Percentiles rank a stretch among this genome's conserved stretches.
Conservation (phyloP, 345 rosid species). For the Murraya koenigii region DNA sequence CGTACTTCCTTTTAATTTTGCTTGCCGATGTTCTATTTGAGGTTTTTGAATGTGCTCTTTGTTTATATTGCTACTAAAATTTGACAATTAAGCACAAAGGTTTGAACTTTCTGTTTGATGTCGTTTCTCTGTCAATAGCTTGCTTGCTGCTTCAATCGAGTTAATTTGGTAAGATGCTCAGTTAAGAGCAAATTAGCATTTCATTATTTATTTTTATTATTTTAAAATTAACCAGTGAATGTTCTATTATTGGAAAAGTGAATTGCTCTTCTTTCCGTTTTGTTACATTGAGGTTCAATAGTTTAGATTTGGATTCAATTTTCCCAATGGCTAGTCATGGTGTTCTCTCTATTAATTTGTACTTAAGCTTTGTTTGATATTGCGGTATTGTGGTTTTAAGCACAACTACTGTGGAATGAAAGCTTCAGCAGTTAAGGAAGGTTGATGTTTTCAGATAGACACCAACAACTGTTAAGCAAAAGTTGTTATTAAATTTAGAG, state of each 20-base stretch:
- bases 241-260: not conserved
- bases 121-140: not conserved
- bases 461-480: not conserved
- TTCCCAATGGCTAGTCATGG: not conserved
- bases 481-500: too few species aligned
- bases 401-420: not conserved
- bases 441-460: not conserved
- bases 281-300: not conserved
- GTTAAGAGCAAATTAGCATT: not conserved
- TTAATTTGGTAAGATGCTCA: not conserved
- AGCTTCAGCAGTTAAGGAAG: not conserved
- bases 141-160: not conserved
- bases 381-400: not conserved
- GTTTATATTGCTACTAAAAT: not conserved
- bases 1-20: not conserved
- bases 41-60: not conserved
- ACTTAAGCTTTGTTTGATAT: not conserved
- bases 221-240: not conserved
- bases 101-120: not conserved
- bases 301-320: not conserved
- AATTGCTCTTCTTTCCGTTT: not conserved
- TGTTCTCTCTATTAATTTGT: not conserved
- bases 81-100: not conserved
- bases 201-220: not conserved
- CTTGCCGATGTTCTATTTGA: not conserved